A percentile compares a stretch with the other conserved stretches of the same genome.
Evolutionary conservation across 2,329 filamentous ascomycete genomes (phyloP).

Genomic region (Fusarium bactridioides): DNA sequence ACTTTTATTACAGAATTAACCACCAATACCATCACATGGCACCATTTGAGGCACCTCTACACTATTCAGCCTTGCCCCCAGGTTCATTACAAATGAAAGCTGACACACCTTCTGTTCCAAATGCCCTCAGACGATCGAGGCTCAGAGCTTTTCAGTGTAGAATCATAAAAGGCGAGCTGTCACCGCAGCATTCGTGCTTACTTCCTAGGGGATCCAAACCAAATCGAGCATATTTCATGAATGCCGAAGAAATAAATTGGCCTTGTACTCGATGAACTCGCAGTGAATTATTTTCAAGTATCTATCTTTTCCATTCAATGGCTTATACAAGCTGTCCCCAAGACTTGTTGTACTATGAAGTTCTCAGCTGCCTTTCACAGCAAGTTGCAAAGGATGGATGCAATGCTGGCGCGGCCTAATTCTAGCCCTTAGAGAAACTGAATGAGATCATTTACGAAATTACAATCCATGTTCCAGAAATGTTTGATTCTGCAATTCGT

Average conservation of each 20-base stretch:
- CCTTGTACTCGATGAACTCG: neutral
- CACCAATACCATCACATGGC: neutral
- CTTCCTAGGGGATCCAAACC: neutral
- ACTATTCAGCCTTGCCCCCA: neutral
- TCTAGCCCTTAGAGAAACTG: neutral
- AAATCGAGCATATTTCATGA: neutral
- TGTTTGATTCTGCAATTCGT: neutral
- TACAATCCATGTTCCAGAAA: neutral
- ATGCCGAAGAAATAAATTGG: too few species aligned
- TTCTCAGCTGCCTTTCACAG: neutral
- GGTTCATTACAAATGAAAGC: neutral
- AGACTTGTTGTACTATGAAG: neutral
- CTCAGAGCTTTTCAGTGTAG: neutral
- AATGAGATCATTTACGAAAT: too few species aligned
- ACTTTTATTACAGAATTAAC: neutral
- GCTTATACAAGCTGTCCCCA: neutral
- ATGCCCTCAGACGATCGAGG: too few species aligned
- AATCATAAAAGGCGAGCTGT: neutral
- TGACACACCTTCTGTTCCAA: neutral
- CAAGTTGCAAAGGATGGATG: neutral
- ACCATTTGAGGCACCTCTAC: neutral
- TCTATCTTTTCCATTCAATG: neutral
- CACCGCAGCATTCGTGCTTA: neutral
- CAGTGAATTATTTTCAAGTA: too few species aligned
- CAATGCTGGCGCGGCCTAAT: neutral